Percentiles rank a stretch among this genome's conserved stretches.
Evolutionary conservation across 2,329 filamentous ascomycete genomes (phyloP).

Genomic region (Neofusicoccum kwambonambiense): DNA sequence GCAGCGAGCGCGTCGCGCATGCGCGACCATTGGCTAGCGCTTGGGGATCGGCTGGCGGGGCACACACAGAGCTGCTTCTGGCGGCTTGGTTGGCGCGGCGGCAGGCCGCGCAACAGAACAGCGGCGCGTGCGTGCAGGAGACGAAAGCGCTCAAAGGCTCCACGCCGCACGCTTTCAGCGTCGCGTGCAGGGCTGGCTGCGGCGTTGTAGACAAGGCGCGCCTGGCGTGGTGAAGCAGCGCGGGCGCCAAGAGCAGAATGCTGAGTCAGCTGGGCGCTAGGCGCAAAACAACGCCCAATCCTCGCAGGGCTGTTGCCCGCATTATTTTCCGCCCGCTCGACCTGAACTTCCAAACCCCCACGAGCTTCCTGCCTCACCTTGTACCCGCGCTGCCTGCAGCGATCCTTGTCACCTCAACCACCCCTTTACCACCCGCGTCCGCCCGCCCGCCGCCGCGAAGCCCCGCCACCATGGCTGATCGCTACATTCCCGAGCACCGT

Average conservation of each 20-base stretch:
- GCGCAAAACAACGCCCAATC: slow-evolving; percentile 16
- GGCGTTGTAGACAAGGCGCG: background rate
- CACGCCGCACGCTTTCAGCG: background rate
- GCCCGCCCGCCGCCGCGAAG: background rate
- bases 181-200: background rate
- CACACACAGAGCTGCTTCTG: background rate
- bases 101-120: background rate
- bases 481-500: slow-evolving; percentile 99
- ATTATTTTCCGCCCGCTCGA: slow-evolving; percentile 19
- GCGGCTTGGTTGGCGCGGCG: background rate
- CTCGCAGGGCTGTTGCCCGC: slow-evolving; percentile 18
- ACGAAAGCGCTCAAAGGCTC: background rate
- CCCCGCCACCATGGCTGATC: slow-evolving; percentile 78
- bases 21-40: slow-evolving; percentile 1
- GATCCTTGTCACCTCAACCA: background rate
- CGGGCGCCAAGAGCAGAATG: background rate
- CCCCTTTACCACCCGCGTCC: background rate
- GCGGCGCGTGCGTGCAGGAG: background rate
- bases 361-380: slow-evolving; percentile 17
- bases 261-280: slow-evolving; percentile 16
- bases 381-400: slow-evolving; percentile 7
- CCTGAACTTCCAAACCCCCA: slow-evolving; percentile 16
- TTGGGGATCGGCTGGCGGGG: slow-evolving; percentile 1
- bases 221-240: background rate
- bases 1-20: background rate